Evolutionary conservation across 2,329 filamentous ascomycete species (phyloP), one percentile per base, ranked within the genome.

Genomic region (Colletotrichum paranaense): DNA sequence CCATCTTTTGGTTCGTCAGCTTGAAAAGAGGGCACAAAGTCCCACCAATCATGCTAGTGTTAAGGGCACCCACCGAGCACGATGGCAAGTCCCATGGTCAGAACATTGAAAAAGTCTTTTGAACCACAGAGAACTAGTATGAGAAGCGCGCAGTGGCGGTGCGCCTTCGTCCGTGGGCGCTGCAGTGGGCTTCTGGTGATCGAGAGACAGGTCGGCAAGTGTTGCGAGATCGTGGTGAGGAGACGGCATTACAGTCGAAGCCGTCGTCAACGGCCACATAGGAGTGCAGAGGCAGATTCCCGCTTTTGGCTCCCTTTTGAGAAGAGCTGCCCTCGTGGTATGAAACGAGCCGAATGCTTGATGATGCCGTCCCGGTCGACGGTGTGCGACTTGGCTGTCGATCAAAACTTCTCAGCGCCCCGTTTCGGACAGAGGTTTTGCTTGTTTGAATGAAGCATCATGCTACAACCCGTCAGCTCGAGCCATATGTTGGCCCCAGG

Each of bases 361-460:
- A 28, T 55, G 70, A 64, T 60, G 55, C 52, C 60, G 59, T 62
- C 60, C 60, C 53, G n/a, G 66, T 73, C 32, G 56, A 55, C 30
- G 19, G 68, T 35, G 63, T 38, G 8, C 11, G 67, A 64, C 30
- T 26, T 32, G 9, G 28, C 24, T 42, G 32, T 9, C 42, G 35
- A 24, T 28, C 22, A 16, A 57, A 11, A 28, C 24, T 12, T 53
- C 46, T 53, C 30, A 14, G 46, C 16, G 28, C 22, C 8, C 32
- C 28, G 6, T 26, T 59, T 42, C 42, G 70, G 42, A 42, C 66
- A 11, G 6, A 38, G 26, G 22, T 16, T 22, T 72, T 64, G 69
- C 70, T 72, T 69, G 53, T 69, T 59, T 60, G 59, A 22, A 49
- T 42, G 64, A 62, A 68, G 58, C 59, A 28, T 55, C 58, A 64